A percentile compares a stretch with the other conserved stretches of the same genome.
These are phyloP conservation scores for Phytophthora boehmeriae DNA, from an alignment of 352 stramenopile species.

Conservation along the genomic window DNA sequence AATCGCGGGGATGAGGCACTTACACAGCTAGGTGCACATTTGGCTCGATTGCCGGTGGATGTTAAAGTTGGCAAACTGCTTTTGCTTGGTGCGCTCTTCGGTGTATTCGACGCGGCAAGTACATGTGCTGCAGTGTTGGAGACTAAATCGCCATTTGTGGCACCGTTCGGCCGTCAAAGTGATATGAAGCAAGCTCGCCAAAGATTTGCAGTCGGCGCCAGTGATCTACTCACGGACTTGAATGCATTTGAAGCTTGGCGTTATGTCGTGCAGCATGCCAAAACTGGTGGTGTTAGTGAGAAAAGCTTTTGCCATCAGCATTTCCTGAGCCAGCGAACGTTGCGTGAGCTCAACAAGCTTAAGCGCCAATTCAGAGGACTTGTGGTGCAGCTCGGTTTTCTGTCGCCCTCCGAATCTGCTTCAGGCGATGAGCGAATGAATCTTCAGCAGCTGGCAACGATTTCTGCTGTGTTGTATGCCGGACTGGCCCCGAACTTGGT, in stretches of 20 bases:
- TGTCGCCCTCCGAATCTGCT: slow-evolving; percentile 15
- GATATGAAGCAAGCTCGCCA: slow-evolving; percentile 72
- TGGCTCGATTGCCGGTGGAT: slow-evolving; percentile 96
- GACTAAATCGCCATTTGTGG: slow-evolving; percentile 84
- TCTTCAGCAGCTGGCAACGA: slow-evolving; percentile 52
- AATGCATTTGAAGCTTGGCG: slow-evolving; percentile 79
- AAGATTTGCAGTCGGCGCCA: slow-evolving; percentile 60
- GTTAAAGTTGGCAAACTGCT: slow-evolving; percentile 97
- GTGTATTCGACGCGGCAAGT: slow-evolving; percentile 76
- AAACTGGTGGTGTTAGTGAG: slow-evolving; percentile 32
- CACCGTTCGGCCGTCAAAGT: slow-evolving; percentile 67
- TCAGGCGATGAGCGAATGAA: slow-evolving; percentile 38
- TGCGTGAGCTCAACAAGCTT: slow-evolving; percentile 74
- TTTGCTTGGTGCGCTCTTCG: slow-evolving; percentile 94
- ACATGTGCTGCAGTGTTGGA: slow-evolving; percentile 79
- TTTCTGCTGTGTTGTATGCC: slow-evolving; percentile 76
- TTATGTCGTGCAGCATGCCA: slow-evolving; percentile 28
- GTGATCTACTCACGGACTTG: slow-evolving; percentile 79
- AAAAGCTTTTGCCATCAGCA: slow-evolving; percentile 73
- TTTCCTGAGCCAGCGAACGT: slow-evolving; percentile 60
- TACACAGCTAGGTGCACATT: slow-evolving; percentile 93
- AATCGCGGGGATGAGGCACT: slow-evolving; percentile 67
- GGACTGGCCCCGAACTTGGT: slow-evolving; percentile 94
- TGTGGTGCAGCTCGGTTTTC: slow-evolving; percentile 72
- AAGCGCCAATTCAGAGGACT: slow-evolving; percentile 78